phyloP scores from a whole-genome alignment of 2,329 filamentous ascomycete species.

The Paraphaeosphaeria sporulosa region DNA sequence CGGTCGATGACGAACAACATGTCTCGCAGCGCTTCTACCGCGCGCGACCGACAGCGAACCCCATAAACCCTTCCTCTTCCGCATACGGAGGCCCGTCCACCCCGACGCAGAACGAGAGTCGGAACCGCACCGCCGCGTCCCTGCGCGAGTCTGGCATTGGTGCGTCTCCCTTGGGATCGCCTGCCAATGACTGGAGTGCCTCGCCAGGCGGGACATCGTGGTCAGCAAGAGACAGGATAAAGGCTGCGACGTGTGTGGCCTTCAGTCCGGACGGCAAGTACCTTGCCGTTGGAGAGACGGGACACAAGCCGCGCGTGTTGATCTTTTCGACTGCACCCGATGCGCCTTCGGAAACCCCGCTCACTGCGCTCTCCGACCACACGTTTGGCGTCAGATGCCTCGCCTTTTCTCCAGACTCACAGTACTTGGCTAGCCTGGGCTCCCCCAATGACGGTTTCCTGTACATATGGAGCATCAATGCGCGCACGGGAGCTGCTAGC shows the following conservation, averaged over 20 bases:
- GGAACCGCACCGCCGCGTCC: conserved; percentile 65
- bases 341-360: conserved; percentile 77
- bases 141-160: conserved; percentile 58
- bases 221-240: conserved; percentile 91
- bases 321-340: conserved; percentile 84
- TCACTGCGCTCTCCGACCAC: conserved; percentile 89
- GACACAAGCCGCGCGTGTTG: conserved; percentile 88
- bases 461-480: conserved; percentile 87
- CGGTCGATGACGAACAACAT: conserved; percentile 71
- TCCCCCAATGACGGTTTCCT: conserved; percentile 92
- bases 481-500: conserved; percentile 79
- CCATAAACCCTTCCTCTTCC: conserved; percentile 67
- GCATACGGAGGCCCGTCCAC: conserved; percentile 63
- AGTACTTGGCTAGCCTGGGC: conserved; percentile 86
- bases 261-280: conserved; percentile 87
- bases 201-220: conserved; percentile 72
- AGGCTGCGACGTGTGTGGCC: conserved; percentile 89
- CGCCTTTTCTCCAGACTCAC: conserved; percentile 87
- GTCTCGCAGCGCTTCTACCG: conserved; percentile 87
- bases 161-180: conserved; percentile 54
- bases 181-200: conserved; percentile 65
- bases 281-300: conserved; percentile 92
- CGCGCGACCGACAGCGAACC: conserved; percentile 75
- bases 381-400: conserved; percentile 87
- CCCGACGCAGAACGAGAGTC: conserved; percentile 60